Evolutionary conservation across 2,329 filamentous ascomycete species (phyloP).

Genomic region (Camptophora hylomeconis): DNA sequence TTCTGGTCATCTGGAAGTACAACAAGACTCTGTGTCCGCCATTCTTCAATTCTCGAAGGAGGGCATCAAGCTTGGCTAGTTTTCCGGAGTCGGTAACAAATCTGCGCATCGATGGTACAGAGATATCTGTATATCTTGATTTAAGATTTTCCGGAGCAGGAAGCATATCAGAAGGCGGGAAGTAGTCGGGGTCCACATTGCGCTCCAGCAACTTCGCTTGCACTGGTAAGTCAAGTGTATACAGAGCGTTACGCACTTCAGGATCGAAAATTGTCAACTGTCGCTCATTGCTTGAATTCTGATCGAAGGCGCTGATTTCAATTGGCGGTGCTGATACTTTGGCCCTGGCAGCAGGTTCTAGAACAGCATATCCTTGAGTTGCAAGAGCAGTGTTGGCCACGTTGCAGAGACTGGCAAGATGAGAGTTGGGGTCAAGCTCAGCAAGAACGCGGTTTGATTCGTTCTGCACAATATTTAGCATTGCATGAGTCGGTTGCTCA

Average conservation of each 20-base stretch:
- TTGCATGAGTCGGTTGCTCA: constrained; percentile 59
- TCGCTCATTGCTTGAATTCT: constrained; percentile 51
- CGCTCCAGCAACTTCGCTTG: constrained; percentile 64
- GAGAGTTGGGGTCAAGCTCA: constrained; percentile 57
- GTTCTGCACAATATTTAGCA: constrained; percentile 68
- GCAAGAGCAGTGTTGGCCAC: constrained; percentile 55
- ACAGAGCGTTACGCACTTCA: constrained; percentile 60
- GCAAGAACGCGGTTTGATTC: constrained; percentile 53
- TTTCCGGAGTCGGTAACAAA: constrained; percentile 98
- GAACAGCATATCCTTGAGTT: constrained; percentile 57
- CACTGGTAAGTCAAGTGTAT: constrained; percentile 42
- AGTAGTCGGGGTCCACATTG: constrained; percentile 52
- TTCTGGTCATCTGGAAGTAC: constrained; percentile 99
- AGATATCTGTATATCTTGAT: constrained; percentile 76
- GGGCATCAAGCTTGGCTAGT: constrained; percentile 74
- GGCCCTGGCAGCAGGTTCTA: constrained; percentile 73
- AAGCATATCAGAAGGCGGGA: constrained; percentile 53
- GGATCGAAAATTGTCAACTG: constrained; percentile 68
- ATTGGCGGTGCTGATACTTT: constrained; percentile 74
- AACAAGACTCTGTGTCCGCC: constrained; percentile 84
- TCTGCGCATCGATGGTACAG: constrained; percentile 88
- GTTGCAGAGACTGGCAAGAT: constrained; percentile 65
- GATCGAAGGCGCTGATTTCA: constrained; percentile 62
- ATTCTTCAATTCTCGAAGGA: constrained; percentile 81
- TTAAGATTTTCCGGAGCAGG: constrained; percentile 70